phyloP scores from a whole-genome alignment of 148 eudicot genomes.

The Arbutus unedo region DNA sequence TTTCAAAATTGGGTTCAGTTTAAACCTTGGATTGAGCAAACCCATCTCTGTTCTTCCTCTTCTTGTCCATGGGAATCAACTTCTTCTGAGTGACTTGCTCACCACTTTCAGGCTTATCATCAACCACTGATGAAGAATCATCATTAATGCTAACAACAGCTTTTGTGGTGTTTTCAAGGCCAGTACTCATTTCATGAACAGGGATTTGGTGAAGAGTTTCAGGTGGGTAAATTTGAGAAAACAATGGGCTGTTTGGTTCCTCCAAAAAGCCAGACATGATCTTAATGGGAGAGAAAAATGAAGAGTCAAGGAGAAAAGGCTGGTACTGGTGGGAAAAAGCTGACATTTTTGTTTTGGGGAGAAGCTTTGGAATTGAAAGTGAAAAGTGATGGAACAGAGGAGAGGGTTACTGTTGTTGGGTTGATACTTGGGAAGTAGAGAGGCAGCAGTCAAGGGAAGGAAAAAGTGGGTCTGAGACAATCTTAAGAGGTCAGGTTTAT shows the following conservation, averaged over 20 bases:
- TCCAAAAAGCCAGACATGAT: conserved; percentile 5
- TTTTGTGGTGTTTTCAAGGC: conserved; percentile 4
- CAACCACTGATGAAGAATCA: conserved; percentile 40
- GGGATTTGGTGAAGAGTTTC: background rate
- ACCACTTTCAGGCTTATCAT: conserved; percentile 27
- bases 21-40: conserved; percentile 46
- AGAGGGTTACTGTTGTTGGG: conserved; percentile 1
- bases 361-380: conserved; percentile 16
- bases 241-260: conserved; percentile 14
- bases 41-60: conserved; percentile 35
- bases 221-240: conserved; percentile 12
- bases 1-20: background rate
- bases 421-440: background rate
- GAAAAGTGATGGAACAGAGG: conserved; percentile 24
- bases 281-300: conserved; percentile 13
- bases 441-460: background rate
- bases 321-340: conserved; percentile 30
- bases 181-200: background rate
- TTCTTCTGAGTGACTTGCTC: conserved; percentile 28
- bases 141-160: background rate
- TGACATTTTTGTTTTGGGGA: conserved; percentile 21
- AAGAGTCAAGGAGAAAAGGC: conserved; percentile 21
- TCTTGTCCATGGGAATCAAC: conserved; percentile 25
- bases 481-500: conserved; percentile 8
- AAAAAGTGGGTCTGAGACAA: conserved; percentile 19